These are phyloP conservation scores for Solanum boliviense DNA, from an alignment of 257 asterid genomes.

Conservation along the genomic window DNA sequence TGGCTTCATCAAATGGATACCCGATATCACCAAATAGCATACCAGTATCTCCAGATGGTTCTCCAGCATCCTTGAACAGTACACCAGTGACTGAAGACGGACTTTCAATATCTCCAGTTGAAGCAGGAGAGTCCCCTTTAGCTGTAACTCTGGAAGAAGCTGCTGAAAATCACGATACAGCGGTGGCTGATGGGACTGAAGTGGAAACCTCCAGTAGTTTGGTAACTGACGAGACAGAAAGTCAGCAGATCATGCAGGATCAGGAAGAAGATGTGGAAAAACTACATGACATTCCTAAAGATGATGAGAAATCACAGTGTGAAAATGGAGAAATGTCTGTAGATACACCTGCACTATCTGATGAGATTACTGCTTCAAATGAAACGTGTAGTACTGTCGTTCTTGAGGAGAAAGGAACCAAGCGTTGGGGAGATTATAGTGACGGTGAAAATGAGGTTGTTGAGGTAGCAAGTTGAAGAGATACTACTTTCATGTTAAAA, in stretches of 20 bases:
- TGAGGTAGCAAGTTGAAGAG: slow-evolving; percentile 29
- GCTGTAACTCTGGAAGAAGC: slow-evolving; percentile 21
- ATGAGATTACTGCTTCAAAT: slow-evolving; percentile 13
- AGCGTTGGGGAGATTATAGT: slow-evolving; percentile 74
- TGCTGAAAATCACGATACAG: slow-evolving; percentile 10
- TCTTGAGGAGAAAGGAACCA: slow-evolving; percentile 32
- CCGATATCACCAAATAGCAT: slow-evolving; percentile 18
- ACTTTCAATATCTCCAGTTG: slow-evolving; percentile 17
- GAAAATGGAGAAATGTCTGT: slow-evolving; percentile 20
- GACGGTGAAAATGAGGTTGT: slow-evolving; percentile 57
- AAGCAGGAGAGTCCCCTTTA: slow-evolving; percentile 33
- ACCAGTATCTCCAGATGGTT: slow-evolving; percentile 28
- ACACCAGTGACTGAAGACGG: slow-evolving; percentile 28
- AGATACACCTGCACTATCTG: slow-evolving; percentile 10
- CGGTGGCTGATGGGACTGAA: slow-evolving; percentile 12
- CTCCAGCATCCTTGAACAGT: slow-evolving; percentile 15
- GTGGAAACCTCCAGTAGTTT: slow-evolving; percentile 15
- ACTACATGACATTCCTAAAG: slow-evolving; percentile 13
- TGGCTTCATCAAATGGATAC: slow-evolving; percentile 32
- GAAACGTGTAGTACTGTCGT: slow-evolving; percentile 9
- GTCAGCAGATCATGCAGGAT: slow-evolving; percentile 8
- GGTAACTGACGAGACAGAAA: background rate
- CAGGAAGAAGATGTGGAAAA: slow-evolving; percentile 21
- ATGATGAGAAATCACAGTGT: slow-evolving; percentile 12
- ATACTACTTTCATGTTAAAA: background rate